Base-by-base conservation (phyloP, 2,329 filamentous ascomycete genomes). In the Erysiphe pulchra region DNA sequence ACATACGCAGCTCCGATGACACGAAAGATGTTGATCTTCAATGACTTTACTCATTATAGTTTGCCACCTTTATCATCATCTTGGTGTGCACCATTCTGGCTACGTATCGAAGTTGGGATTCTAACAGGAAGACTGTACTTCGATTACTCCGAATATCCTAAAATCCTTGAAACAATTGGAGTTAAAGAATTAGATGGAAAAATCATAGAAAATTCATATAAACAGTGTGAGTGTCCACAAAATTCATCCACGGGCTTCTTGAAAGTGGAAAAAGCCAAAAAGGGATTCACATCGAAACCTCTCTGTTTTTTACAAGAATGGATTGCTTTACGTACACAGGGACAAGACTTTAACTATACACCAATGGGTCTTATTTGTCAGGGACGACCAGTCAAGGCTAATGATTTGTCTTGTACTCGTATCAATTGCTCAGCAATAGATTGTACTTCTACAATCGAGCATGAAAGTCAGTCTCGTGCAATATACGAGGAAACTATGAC, bases 41-140 rank as follows among this genome's bases (percentile, higher is more conserved):
- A 74, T 50, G 50, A 53, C 0, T 57, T 80, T 0, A 52, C 52
- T 0, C 77, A 66, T 53, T 71, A 69, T 51, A 58, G 64, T 0
- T 58, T 73, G 0, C 75, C 76, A 0, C 28, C 56, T 0, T 56
- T 74, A 0, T 62, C 67, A 0, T 1, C 37, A 0, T 43, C 49
- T 0, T 66, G 63, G 59, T 42, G 49, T 1, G 56, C 66, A 0
- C 73, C 75, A 0, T n/a, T 46, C 0, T 76, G 70, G 70, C 57
- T 80, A 0, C 60, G 56, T 0, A 62, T 72, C 1, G 70, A 80
- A 50, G 54, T 80, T 0, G 74, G 75, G 0, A 62, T 80, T 6
- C 62, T 78, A 41, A 62, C 71, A 0, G 76, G 75, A 0, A 62
- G 73, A 0, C 61, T 80, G 0, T 79, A 79, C 51, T 66, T 76